phyloP scores from a whole-genome alignment of 805 yeast species.

The Debaryomyces maramus region DNA sequence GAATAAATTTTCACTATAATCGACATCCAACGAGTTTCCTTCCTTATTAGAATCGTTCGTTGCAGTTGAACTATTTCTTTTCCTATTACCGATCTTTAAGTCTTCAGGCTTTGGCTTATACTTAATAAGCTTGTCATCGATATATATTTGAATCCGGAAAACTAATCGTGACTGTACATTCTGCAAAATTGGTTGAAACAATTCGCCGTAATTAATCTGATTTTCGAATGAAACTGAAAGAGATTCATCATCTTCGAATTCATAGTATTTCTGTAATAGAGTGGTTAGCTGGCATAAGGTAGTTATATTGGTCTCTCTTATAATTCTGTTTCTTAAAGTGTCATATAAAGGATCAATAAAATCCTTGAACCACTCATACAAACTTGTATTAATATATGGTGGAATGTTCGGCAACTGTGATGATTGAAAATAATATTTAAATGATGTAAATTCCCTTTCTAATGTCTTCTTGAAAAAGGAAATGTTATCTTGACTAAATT shows the following conservation, averaged over 20 bases:
- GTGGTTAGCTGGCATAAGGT: constrained; percentile 74
- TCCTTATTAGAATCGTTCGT: constrained; percentile 12
- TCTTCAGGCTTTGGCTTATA: constrained; percentile 71
- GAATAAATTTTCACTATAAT: constrained; percentile 37
- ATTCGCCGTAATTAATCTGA: constrained; percentile 50
- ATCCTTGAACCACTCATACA: constrained; percentile 60
- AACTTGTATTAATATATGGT: constrained; percentile 19
- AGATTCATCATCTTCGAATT: constrained; percentile 51
- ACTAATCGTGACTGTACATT: constrained; percentile 81
- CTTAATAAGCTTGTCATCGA: constrained; percentile 65
- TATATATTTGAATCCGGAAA: constrained; percentile 71
- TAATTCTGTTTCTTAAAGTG: constrained; percentile 58
- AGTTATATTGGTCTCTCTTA: constrained; percentile 68
- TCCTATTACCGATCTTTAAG: constrained; percentile 53
- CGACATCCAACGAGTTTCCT: constrained; percentile 26
- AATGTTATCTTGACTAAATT: constrained; percentile 61
- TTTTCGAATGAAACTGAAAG: constrained; percentile 7
- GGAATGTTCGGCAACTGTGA: constrained; percentile 7
- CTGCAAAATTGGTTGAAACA: constrained; percentile 69
- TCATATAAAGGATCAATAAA: constrained; percentile 81
- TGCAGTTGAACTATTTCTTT: constrained; percentile 10
- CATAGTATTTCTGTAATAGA: constrained; percentile 65
- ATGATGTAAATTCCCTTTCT: constrained; percentile 61
- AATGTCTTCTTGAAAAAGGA: constrained; percentile 60
- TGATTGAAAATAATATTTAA: constrained; percentile 48